A percentile compares a stretch with the other conserved stretches of the same genome.
phyloP scores from a whole-genome alignment of 257 asterid genomes.

The Salvia rosmarinus region DNA sequence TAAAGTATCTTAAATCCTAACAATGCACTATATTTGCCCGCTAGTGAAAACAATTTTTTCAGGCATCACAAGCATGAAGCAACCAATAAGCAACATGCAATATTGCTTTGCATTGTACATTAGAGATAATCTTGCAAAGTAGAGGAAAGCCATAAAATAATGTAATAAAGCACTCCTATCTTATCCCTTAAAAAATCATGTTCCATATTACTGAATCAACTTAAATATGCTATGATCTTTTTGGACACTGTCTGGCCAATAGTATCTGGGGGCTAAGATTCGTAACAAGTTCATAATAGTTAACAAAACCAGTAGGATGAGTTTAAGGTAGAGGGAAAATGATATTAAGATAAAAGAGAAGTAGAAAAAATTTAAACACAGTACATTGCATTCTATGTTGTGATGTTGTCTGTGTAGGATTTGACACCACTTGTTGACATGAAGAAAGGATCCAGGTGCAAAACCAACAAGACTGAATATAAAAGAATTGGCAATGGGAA shows the following conservation, averaged over 20 bases:
- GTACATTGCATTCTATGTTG: background rate
- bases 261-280: constrained; percentile 11
- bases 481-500: constrained; percentile 9
- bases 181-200: background rate
- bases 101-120: background rate
- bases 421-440: constrained; percentile 4
- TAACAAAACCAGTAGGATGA: background rate
- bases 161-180: background rate
- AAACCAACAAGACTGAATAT: constrained; percentile 18
- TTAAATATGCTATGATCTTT: background rate
- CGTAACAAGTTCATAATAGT: background rate
- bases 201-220: constrained; percentile 15
- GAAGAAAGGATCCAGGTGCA: constrained; percentile 23
- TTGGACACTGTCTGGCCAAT: constrained; percentile 4
- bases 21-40: constrained; percentile 9
- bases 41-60: background rate
- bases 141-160: constrained; percentile 7
- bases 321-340: background rate
- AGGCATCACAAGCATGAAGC: background rate
- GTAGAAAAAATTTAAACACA: background rate
- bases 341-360: background rate
- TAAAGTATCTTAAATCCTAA: background rate
- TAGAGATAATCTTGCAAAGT: constrained; percentile 1
- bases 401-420: background rate
- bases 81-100: constrained; percentile 20